Base-by-base conservation (phyloP, 108 stramenopile species). In the Epipyxis sp. region DNA sequence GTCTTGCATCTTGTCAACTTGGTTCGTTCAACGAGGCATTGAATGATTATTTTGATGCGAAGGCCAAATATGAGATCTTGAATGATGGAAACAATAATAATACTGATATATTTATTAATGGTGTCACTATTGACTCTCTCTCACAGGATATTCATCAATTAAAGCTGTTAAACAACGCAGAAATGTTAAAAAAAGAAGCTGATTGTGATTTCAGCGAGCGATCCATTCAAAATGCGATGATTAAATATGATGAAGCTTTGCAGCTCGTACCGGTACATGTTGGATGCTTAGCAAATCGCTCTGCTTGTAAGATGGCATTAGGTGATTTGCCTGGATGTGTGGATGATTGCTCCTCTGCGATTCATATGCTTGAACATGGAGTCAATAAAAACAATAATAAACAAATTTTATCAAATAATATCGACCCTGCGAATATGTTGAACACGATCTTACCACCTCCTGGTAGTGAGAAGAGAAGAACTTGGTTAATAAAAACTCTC, bases 301-400 rank as follows among this genome's bases (percentile, higher is more conserved):
- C 86, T 13, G 86, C 85, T 16, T 86, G 85, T 43, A 44, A 82
- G 78, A 82, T 87, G 58, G 62, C 59, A 1, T 61, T 84, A 34
- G 77, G 80, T n/a, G 41, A 40, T 25, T 78, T 59, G 3, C 42
- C 46, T 1, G 83, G 76, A 16, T 76, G 77, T n/a, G 78, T 82
- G 44, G 42, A 43, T 0, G 85, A 86, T 81, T 87, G 86, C 82
- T 44, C 41, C n/a, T 44, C 76, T 1, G 86, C 85, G 40, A 59
- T 87, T 37, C 59, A 62, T 40, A 40, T 85, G 39, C 76, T 86
- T 54, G 62, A 44, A 25, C 44, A 79, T 29, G 77, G 34, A 39
- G 46, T 13, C 20, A 50, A 50, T 20, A 13, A 6, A 6, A 50
- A 50, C 13, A 6, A 50, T 50, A 20, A 13, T 50, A 6, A 20